Percentiles rank a stretch among this genome's conserved stretches.
Conservation (phyloP, 805 yeast genomes). For the Wickerhamomyces pijperi region DNA sequence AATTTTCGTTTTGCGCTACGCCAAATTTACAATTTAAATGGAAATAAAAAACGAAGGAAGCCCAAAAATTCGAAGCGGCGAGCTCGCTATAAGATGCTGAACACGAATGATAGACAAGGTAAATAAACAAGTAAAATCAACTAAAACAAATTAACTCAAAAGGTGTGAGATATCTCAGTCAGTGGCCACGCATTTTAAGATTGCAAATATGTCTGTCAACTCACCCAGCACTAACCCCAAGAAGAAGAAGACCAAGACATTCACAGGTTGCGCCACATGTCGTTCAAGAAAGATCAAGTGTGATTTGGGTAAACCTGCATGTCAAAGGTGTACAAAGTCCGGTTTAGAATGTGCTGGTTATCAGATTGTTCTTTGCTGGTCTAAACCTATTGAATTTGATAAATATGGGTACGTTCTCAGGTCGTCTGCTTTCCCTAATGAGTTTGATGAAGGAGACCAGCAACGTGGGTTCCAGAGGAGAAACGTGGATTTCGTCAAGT, state of each 20-base stretch:
- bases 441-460: conserved; percentile 12
- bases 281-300: conserved; percentile 73
- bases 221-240: not conserved
- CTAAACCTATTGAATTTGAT: conserved; percentile 39
- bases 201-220: no score
- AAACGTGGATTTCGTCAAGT: conserved; percentile 62
- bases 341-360: conserved; percentile 73
- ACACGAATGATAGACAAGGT: no score
- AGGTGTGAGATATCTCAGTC: no score
- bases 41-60: not conserved
- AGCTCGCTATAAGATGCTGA: not conserved
- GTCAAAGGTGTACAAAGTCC: conserved; percentile 60
- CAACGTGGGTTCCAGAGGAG: conserved; percentile 59
- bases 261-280: conserved; percentile 86
- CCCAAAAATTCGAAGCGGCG: not conserved
- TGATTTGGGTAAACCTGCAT: conserved; percentile 59
- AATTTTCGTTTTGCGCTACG: no score
- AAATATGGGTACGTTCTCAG: conserved; percentile 29
- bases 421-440: conserved; percentile 2
- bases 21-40: no score
- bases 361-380: conserved; percentile 72
- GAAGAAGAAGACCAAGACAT: conserved; percentile 50
- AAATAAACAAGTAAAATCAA: no score
- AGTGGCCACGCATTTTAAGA: no score
- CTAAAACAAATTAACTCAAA: no score